Evolutionary conservation across 1,284 basidiomycete species (phyloP), one percentile per base, ranked within the genome.

Genomic region (Trametes hirsuta): DNA sequence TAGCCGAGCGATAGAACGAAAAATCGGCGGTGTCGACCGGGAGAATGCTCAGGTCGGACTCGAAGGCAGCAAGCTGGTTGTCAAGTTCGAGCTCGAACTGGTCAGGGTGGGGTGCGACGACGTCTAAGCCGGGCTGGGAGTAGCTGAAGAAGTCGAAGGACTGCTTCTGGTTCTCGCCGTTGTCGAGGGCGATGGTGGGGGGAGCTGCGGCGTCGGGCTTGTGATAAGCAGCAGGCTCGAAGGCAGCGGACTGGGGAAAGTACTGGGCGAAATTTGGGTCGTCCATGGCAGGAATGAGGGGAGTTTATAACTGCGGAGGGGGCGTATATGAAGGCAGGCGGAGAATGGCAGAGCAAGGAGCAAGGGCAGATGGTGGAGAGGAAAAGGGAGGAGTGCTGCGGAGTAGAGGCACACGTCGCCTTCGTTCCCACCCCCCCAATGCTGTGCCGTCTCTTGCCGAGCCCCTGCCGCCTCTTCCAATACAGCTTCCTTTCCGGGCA

Each of bases 1-100:
- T 84, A 67, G 85, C 83, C 63, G 85, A 78, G 70, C 85, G 81
- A 64, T 86, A 78, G 76, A 83, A 82, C 68, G 79, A 79, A 76
- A 84, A 88, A 65, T 85, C 79, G 76, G 82, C 81, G 66, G 81
- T 77, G 75, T 88, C 84, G 61, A 86, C 77, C 63, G 82, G 83
- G 65, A 86, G 75, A 64, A 86, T 79, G 70, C 86, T 84, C 57
- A 91, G 78, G 70, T 88, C 81, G 62, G 82, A 78, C 77, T 87
- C 84, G 73, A 86, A 82, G 53, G 81, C 82, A 62, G 83, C 83
- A 69, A 88, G 83, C 73, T 81, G 83, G 59, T 65, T 65, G 76
- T 93, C 91, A 71, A 93, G 82, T 75, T 93, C 91, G 53, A 84
- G 82, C 70, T 92, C 91, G 77, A 92, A 92, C 63, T 86, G 81